Base-by-base conservation (phyloP, 306 rosid species). In the Clitoria ternatea region DNA sequence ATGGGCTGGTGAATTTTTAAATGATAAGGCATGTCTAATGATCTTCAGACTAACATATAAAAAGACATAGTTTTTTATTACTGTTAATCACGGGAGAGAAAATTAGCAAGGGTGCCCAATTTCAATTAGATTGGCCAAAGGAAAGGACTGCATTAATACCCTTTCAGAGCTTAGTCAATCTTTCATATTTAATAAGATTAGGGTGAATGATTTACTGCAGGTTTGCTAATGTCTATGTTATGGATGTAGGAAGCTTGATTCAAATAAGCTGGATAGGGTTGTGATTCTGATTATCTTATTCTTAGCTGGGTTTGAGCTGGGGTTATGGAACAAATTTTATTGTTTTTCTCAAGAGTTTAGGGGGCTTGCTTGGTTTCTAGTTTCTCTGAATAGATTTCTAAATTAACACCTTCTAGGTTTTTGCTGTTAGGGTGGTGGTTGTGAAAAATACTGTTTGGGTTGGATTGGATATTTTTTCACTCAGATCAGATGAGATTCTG, bases 1-100 rank as follows among this genome's bases (percentile, higher is more conserved):
- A 49, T 94, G 99, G 99, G 89, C 96, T 68, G 90, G 88, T 29
- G 96, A 91, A 89, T 94, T 78, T 84, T 83, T 82, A 70, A 76
- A 85, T 76, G 60, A 85, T 37, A 75, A 80, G 80, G 84, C 55
- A 76, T 72, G 83, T 74, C 64, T 79, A 49, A 4, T 36, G 36
- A 60, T n/a, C 55, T 35, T 55, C 35, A 56, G 48, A 27, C 29
- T 52, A 22, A 19, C 37, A 40, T 63, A 36, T 33, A 23, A 69
- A 22, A 60, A 70, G 44, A 48, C 1, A 10, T 50, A 42, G 59
- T 14, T 70, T 60, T 63, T 63, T 19, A 17, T 61, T 40, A 27
- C 13, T 43, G 44, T 52, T 63, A 45, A 39, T 13, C n/a, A 12
- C 17, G 29, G 2, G 53, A 39, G 64, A 36, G 7, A 26, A 62